Evolutionary conservation across 352 stramenopile species (phyloP).

Genomic region (Pythium sukuiense): DNA sequence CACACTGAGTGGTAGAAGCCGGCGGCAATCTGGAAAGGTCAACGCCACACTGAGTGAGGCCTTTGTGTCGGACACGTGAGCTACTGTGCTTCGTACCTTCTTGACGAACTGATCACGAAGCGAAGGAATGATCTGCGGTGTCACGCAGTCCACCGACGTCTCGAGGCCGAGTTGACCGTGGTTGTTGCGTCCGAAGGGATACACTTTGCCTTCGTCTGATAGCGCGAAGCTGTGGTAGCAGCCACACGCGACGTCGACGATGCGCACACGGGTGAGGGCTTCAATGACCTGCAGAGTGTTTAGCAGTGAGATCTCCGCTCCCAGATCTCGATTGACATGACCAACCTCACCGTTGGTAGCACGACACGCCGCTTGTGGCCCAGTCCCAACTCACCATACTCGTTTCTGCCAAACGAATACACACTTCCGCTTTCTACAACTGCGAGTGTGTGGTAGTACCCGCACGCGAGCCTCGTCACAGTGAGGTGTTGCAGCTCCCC

Average conservation of each 20-base stretch:
- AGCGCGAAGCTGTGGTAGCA: constrained; percentile 87
- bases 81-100: constrained; percentile 41
- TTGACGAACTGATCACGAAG: constrained; percentile 52
- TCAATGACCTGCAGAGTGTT: constrained; percentile 39
- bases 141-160: constrained; percentile 66
- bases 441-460: constrained; percentile 91
- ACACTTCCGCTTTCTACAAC: constrained; percentile 68
- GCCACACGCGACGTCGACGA: constrained; percentile 77
- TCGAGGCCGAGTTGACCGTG: constrained; percentile 91
- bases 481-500: constrained; percentile 60
- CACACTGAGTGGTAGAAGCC: constrained; percentile 93
- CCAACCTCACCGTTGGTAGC: constrained; percentile 46
- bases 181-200: constrained; percentile 93
- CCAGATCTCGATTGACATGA: not conserved
- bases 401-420: constrained; percentile 91
- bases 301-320: not conserved
- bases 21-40: constrained; percentile 65
- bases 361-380: constrained; percentile 77
- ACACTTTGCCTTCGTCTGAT: constrained; percentile 85
- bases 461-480: constrained; percentile 81
- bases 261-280: constrained; percentile 49
- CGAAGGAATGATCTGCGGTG: constrained; percentile 70
- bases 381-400: constrained; percentile 92
- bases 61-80: too few species aligned
- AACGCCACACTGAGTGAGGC: not conserved